Evolutionary conservation across 2,329 filamentous ascomycete species (phyloP).

Genomic region (Amphichorda felina): DNA sequence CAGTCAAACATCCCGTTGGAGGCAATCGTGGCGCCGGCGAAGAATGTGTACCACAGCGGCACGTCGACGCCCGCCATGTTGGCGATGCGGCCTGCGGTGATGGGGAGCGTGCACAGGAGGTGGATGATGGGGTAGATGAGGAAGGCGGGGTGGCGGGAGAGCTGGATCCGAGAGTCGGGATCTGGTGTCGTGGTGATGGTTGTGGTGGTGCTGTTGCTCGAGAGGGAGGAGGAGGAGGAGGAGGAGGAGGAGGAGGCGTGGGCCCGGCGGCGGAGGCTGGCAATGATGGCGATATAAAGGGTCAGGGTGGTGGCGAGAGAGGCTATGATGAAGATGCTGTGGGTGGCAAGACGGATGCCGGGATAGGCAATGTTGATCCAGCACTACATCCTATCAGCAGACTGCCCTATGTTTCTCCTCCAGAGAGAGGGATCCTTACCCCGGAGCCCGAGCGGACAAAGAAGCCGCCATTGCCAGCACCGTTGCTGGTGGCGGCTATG

Average conservation of each 20-base stretch:
- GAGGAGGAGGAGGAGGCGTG: neutral
- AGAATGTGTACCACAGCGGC: constrained; percentile 42
- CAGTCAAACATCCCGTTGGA: constrained; percentile 45
- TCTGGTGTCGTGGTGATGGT: constrained; percentile 3
- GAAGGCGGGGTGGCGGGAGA: constrained; percentile 36
- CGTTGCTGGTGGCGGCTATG: constrained; percentile 28
- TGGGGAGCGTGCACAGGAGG: constrained; percentile 54
- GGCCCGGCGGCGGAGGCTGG: constrained; percentile 20
- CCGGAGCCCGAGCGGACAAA: constrained; percentile 57
- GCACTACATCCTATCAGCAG: constrained; percentile 29
- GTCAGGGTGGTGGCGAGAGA: constrained; percentile 21
- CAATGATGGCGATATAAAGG: constrained; percentile 28
- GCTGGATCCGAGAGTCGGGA: constrained; percentile 7
- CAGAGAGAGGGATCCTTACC: constrained; percentile 22
- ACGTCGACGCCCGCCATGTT: constrained; percentile 43
- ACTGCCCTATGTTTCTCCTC: too few relatives aligned
- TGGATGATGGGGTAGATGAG: constrained; percentile 60
- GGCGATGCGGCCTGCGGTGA: constrained; percentile 52
- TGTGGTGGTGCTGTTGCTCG: neutral
- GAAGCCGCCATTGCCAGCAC: constrained; percentile 28
- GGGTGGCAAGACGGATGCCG: constrained; percentile 43
- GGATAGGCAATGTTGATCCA: constrained; percentile 48
- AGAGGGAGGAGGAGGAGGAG: neutral
- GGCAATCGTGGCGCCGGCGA: constrained; percentile 46
- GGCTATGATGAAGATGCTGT: constrained; percentile 53